Base-by-base conservation (phyloP, 2,329 filamentous ascomycete species). In the Aspergillus sp. region DNA sequence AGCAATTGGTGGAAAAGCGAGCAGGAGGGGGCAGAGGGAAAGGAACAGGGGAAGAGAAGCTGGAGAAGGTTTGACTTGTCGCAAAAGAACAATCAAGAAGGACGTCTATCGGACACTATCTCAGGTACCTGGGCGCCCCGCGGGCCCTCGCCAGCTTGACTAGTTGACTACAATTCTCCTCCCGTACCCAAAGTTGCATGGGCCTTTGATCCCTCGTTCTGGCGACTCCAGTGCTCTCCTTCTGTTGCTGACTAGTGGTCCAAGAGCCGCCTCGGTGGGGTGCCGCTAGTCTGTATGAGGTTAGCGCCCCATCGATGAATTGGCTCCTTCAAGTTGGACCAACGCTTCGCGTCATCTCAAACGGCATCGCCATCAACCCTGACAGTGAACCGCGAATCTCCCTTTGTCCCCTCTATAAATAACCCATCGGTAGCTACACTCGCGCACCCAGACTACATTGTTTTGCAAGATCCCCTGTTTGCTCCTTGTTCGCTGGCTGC, bases 251-350 rank as follows among this genome's bases (percentile, higher is more conserved):
- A 44, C 41, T 55, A 55, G 52, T 55, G 53, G 53, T 49, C 49
- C 66, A 63, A 68, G 67, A 70, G 67, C 68, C 64, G 67, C 65
- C 59, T 59, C 51, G 59, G 53, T 57, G 61, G 65, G 62, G 65
- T 58, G 40, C 15, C 54, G 17, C 66, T 69, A 68, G 51, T 11
- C 61, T 47, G 4, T 3, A 34, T 46, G 15, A 4, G 42, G 64
- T 62, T 66, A 66, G 64, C 39, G 37, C 44, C 15, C 39, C 41
- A 27, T 40, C 39, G 51, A 51, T 50, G 54, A 15, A 17, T 24
- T 41, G 44, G 34, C 40, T 39, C 27, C 27, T 30, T 30, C 27
- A 30, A 30, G 17, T 34, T 46, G 33, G 19, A 17, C 44, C 44
- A 22, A 7, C 27, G 24, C 46, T 44, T 49, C 13, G 24, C 37